Evolutionary conservation across 768 basidiomycete species (phyloP).

Genomic region (Collybia sordida): DNA sequence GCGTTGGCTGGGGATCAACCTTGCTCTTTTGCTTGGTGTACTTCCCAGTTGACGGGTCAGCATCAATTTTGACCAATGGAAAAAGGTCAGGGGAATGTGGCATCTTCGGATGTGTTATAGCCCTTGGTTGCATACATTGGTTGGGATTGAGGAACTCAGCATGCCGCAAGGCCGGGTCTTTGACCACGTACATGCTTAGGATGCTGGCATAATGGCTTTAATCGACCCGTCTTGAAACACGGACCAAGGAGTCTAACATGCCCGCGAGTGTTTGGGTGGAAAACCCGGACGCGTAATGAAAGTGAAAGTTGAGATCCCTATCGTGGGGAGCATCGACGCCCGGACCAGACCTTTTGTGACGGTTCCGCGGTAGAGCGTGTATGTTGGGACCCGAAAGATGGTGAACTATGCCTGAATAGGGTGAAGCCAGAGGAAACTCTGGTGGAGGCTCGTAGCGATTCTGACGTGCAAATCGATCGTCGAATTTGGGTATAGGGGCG

Average conservation of each 20-base stretch:
- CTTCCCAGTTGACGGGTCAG: too few relatives aligned
- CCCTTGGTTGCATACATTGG: too few relatives aligned
- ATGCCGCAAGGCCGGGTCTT: constrained; percentile 27
- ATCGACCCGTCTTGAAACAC: constrained; percentile 84
- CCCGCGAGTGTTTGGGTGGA: constrained; percentile 76
- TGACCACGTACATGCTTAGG: constrained; percentile 51
- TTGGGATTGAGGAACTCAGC: constrained; percentile 59
- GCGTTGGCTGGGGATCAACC: constrained; percentile 53
- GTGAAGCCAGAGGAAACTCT: constrained; percentile 95
- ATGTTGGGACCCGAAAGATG: constrained; percentile 90
- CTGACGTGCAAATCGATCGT: constrained; percentile 97
- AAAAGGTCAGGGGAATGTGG: constrained; percentile 53
- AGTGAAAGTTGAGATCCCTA: constrained; percentile 57
- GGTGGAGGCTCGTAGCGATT: constrained; percentile 94
- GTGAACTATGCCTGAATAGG: constrained; percentile 89
- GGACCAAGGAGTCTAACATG: constrained; percentile 88
- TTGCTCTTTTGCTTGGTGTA: constrained; percentile 41
- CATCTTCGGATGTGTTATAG: too few relatives aligned
- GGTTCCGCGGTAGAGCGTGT: constrained; percentile 79
- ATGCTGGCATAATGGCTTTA: constrained; percentile 80
- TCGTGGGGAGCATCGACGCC: constrained; percentile 1
- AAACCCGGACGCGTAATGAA: constrained; percentile 72
- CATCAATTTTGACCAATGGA: constrained; percentile 28
- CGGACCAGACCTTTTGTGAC: constrained; percentile 69
- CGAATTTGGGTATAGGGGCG: constrained; percentile 94